Base-by-base conservation (phyloP, 495 filamentous ascomycete genomes). In the Bacidia rubella region DNA sequence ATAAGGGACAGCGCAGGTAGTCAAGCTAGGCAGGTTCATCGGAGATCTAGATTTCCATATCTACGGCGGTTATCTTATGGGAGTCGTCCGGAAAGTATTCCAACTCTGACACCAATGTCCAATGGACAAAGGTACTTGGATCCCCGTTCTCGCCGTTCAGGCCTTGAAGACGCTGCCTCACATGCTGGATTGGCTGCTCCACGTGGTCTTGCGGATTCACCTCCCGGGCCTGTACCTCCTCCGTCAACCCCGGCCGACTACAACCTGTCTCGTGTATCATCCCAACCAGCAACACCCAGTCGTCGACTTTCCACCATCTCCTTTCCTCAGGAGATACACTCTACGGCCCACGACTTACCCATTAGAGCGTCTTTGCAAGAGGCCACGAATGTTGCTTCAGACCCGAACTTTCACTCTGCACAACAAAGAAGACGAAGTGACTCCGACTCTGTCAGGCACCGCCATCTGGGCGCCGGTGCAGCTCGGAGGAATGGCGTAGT, bases 211-310 rank as follows among this genome's bases (percentile, higher is more conserved):
- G 74, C 76, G 2, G 80, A 82, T 50, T 74, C 78, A 20, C 75
- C 80, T 19, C 70, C 76, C 11, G 82, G 80, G 19, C 78, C 80
- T 25, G 67, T 76, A 49, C 82, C 82, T 24, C 82, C 82, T 22
- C 82, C 82, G 2, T 80, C 82, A 11, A 85, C 81, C 2, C 82
- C 82, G 2, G 82, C 82, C 32, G 81, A 82, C 43, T 73, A 73
- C 10, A 77, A 71, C 1, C 54, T 81, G 20, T 79, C 77, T 45
- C 70, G 73, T 23, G 72, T 76, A 19, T 77, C 78, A 27, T 80
- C 74, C 20, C 77, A 74, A 21, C 71, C 70, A 53, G 74, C 73
- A 15, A 78, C 78, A 12, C 77, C 76, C 11, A 75, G 66, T 49
- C 68, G 73, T 12, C 65, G 75, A 23, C 72, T 76, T 43, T 77